phyloP scores from a whole-genome alignment of 164 flowering plant species.

The Platanus orientalis region DNA sequence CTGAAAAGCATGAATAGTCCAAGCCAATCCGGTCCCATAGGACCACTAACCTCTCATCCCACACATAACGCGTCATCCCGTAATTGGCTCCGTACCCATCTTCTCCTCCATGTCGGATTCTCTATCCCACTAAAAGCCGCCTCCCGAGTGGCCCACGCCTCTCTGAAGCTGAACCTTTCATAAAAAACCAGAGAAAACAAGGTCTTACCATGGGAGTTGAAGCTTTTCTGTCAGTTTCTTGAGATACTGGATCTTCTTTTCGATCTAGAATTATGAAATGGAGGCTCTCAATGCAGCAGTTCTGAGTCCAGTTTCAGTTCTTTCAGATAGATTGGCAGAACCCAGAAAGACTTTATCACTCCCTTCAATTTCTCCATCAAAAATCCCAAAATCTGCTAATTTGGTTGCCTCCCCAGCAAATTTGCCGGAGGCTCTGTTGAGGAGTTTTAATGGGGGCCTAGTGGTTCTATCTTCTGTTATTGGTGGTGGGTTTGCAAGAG shows the following conservation, averaged over 20 bases:
- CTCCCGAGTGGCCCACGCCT: background rate
- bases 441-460: constrained; percentile 38
- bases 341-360: constrained; percentile 40
- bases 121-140: background rate
- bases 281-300: constrained; percentile 77
- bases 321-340: constrained; percentile 47
- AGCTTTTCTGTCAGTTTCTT: constrained; percentile 15
- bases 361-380: constrained; percentile 30
- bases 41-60: too few species aligned
- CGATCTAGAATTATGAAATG: constrained; percentile 41
- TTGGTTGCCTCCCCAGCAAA: constrained; percentile 14
- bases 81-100: too few species aligned
- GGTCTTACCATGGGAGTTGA: too few species aligned
- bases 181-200: too few species aligned
- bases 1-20: too few species aligned
- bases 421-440: constrained; percentile 23
- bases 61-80: too few species aligned
- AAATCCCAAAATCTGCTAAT: constrained; percentile 26
- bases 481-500: constrained; percentile 44
- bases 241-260: constrained; percentile 15
- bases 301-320: constrained; percentile 61
- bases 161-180: background rate
- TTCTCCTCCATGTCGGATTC: too few species aligned
- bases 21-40: too few species aligned
- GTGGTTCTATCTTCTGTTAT: constrained; percentile 56